These are phyloP conservation scores for Phytophthora vignae DNA, from an alignment of 352 stramenopile species.

Conservation along the genomic window DNA sequence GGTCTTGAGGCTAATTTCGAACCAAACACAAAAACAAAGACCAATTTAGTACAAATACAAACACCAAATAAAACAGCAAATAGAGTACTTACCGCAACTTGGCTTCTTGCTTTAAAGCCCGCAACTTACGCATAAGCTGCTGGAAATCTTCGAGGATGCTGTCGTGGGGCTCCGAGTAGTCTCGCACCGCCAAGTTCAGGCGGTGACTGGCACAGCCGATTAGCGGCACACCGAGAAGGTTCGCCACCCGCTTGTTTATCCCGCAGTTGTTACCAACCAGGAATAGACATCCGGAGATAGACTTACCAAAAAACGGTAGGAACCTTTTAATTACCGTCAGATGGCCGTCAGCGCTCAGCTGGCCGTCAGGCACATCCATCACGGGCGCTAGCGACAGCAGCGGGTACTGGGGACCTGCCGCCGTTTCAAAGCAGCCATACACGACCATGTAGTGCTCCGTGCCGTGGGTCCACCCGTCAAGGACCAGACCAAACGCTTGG, in stretches of 20 bases:
- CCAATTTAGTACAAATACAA: too few relatives aligned
- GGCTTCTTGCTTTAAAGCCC: too few relatives aligned
- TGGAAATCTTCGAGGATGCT: conserved; percentile 41
- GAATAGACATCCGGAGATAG: neutral
- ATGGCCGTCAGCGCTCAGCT: conserved; percentile 1
- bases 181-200: neutral
- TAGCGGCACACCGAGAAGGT: neutral
- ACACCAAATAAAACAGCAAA: too few relatives aligned
- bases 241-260: conserved; percentile 12
- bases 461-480: conserved; percentile 6
- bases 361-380: conserved; percentile 12
- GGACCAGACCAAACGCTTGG: neutral
- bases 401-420: neutral
- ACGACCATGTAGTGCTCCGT: conserved; percentile 16
- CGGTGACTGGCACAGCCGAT: neutral
- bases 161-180: neutral
- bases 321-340: neutral
- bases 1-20: too few relatives aligned
- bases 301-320: too few relatives aligned
- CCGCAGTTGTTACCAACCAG: conserved; percentile 14
- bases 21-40: too few relatives aligned
- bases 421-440: conserved; percentile 1
- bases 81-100: too few relatives aligned
- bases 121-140: too few relatives aligned
- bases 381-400: conserved; percentile 7